Evolutionary conservation across 345 rosid genomes (phyloP), one percentile per base, ranked within the genome.

Genomic region (Hibiscus tridactylites): DNA sequence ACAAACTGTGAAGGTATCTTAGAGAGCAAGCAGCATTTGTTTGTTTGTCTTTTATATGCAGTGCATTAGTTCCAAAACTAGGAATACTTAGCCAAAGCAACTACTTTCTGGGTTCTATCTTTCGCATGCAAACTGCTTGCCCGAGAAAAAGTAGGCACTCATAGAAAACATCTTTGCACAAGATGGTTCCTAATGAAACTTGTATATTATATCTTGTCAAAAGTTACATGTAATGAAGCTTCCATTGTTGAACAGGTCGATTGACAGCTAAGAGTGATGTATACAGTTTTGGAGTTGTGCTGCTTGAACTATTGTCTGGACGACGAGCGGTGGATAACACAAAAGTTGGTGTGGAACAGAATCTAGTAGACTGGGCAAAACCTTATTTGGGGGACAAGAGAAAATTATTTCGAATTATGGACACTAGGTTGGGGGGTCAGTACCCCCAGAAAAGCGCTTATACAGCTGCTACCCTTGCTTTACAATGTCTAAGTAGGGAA

Each of bases 201-300:
- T 70, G 29, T 21, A 17, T 39, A 39, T 8, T 24, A 56, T 39
- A 60, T 60, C 3, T 59, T 46, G 9, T 26, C 16, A 15, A 13
- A 65, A 52, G 56, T 49, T 28, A 64, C 29, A n/a, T 47, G 3
- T 79, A 53, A 77, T 63, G 31, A 63, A 56, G 67, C 70, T 72
- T 69, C 37, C 60, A 28, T 65, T 77, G 77, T 54, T 83, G 29
- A 29, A 74, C 87, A 94, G 97, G 99, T 70, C 90, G 99, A 50
- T 85, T 95, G 69, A 87, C 99, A 10, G 85, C 97, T 3, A 92
- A 92, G 82, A 91, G 99, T 62, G 99, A 95, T 19, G 97, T 95
- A 57, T 95, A 92, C 74, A 95, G 97, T 76, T 95, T 95, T 2
- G 99, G 99, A 59, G 99, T 95, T 56, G 97, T 95, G 73, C 78